phyloP scores from a whole-genome alignment of 352 stramenopile genomes.

The Phytophthora aleatoria region DNA sequence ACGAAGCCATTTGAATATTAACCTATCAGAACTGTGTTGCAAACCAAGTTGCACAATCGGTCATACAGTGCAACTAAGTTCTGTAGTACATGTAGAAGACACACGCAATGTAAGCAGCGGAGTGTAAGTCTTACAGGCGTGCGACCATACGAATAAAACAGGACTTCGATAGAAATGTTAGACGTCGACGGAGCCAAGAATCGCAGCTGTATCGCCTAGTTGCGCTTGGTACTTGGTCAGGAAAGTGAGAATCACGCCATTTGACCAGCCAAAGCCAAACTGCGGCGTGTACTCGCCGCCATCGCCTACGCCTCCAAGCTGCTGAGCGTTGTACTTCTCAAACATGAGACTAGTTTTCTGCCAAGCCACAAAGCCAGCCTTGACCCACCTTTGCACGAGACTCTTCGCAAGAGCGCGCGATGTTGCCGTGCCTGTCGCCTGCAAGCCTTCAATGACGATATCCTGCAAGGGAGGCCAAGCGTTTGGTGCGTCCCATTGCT shows the following conservation, averaged over 20 bases:
- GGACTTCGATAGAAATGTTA: neutral
- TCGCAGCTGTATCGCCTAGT: neutral
- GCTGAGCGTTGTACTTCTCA: slow-evolving; percentile 87
- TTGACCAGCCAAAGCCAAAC: slow-evolving; percentile 88
- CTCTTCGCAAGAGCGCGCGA: slow-evolving; percentile 48
- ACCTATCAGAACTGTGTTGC: no score
- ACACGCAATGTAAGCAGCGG: no score
- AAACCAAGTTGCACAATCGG: no score
- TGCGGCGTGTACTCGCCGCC: slow-evolving; percentile 89
- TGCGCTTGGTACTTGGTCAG: slow-evolving; percentile 69
- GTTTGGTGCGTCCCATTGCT: slow-evolving; percentile 90
- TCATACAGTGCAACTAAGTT: no score
- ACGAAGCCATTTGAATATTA: no score
- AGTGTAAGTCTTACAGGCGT: no score
- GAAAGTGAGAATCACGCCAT: slow-evolving; percentile 83
- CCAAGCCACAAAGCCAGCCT: slow-evolving; percentile 64
- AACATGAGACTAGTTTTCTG: slow-evolving; percentile 81
- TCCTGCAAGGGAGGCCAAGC: slow-evolving; percentile 86
- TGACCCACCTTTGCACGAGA: slow-evolving; percentile 67
- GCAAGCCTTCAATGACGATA: slow-evolving; percentile 79
- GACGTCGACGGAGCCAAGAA: neutral
- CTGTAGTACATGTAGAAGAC: no score
- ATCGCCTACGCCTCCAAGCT: slow-evolving; percentile 61
- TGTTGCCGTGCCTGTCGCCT: slow-evolving; percentile 39
- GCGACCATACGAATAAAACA: no score